phyloP scores from a whole-genome alignment of 2,329 filamentous ascomycete species.

The Escovopsis sp. region DNA sequence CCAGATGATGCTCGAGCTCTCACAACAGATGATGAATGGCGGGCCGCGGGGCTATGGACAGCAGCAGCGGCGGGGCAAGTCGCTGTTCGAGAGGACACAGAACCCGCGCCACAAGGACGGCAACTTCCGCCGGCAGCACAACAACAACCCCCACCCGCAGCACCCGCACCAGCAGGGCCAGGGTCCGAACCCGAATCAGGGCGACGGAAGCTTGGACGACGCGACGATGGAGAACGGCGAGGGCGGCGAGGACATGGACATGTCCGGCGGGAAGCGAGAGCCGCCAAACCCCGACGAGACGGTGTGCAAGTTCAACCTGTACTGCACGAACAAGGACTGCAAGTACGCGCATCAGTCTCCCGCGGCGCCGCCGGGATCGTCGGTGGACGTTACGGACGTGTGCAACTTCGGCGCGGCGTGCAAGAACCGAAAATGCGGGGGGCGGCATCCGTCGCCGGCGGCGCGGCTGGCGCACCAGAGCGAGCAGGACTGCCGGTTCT shows the following conservation, averaged over 20 bases:
- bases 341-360: constrained; percentile 91
- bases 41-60: constrained; percentile 24
- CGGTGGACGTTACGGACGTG: constrained; percentile 63
- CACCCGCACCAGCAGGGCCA: constrained; percentile 7
- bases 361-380: constrained; percentile 61
- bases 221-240: constrained; percentile 21
- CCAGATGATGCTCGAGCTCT: constrained; percentile 67
- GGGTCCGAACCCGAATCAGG: constrained; percentile 17
- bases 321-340: constrained; percentile 79
- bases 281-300: constrained; percentile 45
- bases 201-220: constrained; percentile 13
- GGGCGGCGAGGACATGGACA: constrained; percentile 47
- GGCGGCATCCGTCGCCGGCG: constrained; percentile 81
- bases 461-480: constrained; percentile 62
- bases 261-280: constrained; percentile 37
- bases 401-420: constrained; percentile 83
- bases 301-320: constrained; percentile 78
- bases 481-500: constrained; percentile 81
- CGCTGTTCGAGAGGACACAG: constrained; percentile 63
- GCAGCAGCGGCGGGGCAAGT: constrained; percentile 31
- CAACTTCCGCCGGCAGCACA: constrained; percentile 34
- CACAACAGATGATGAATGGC: constrained; percentile 44
- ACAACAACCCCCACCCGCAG: constrained; percentile 24
- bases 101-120: constrained; percentile 32
- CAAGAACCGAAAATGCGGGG: constrained; percentile 90